Conservation (phyloP, 371 early-diverging fungal species). For the Mucor saturninus region DNA sequence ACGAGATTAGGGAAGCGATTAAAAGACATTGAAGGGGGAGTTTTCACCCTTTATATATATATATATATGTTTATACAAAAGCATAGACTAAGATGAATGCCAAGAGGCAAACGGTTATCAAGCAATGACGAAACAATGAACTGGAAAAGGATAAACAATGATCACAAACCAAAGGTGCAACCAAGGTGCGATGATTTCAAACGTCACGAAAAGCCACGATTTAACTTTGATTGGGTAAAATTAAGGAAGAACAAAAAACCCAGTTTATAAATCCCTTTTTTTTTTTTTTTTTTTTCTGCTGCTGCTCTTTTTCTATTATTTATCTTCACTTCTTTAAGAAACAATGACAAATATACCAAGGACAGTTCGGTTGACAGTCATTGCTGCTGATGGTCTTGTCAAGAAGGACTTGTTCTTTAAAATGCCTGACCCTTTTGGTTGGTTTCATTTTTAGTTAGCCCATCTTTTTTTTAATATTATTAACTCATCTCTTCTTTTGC, state of each 20-base stretch:
- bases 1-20: too few species aligned
- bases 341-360: slow-evolving; percentile 28
- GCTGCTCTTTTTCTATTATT: slow-evolving; percentile 6
- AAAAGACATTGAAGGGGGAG: too few species aligned
- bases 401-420: slow-evolving; percentile 87
- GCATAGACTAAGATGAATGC: slow-evolving; percentile 1
- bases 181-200: neutral
- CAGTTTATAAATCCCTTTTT: neutral
- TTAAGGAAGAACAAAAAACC: too few species aligned
- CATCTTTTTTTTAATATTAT: slow-evolving; percentile 36
- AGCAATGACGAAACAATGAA: neutral
- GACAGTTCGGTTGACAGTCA: slow-evolving; percentile 64
- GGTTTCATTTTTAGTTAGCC: slow-evolving; percentile 16
- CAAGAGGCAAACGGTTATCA: too few species aligned
- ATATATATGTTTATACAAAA: neutral
- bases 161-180: too few species aligned
- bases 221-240: slow-evolving; percentile 1
- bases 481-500: slow-evolving; percentile 64
- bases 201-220: slow-evolving; percentile 12
- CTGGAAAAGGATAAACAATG: neutral
- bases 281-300: neutral
- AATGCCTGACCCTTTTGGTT: slow-evolving; percentile 68
- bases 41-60: too few species aligned
- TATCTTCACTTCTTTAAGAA: slow-evolving; percentile 6
- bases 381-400: slow-evolving; percentile 90